Percentiles rank a stretch among this genome's conserved stretches.
Conservation (phyloP, 495 filamentous ascomycete species). For the Chaetomidium leptoderma region DNA sequence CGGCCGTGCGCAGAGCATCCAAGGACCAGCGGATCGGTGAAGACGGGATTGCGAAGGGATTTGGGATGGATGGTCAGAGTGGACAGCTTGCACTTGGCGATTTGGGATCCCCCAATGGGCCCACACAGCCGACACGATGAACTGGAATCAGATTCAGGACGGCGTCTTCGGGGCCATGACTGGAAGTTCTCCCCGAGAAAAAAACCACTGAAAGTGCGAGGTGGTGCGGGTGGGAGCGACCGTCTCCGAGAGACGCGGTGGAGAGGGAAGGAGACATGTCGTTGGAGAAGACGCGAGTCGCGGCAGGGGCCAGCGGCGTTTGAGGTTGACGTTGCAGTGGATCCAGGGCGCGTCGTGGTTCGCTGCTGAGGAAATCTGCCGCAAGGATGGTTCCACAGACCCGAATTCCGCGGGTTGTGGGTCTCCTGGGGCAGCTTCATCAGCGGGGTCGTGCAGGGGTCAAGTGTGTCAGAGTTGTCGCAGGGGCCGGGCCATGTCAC, state of each 20-base stretch:
- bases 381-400: slow-evolving; percentile 24
- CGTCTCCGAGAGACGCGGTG: slow-evolving; percentile 9
- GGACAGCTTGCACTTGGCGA: not conserved
- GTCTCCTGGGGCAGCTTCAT: slow-evolving; percentile 13
- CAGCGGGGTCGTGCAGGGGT: slow-evolving; percentile 24
- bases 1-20: slow-evolving; percentile 11
- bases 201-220: not conserved
- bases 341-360: slow-evolving; percentile 22
- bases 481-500: slow-evolving; percentile 26
- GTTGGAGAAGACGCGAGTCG: slow-evolving; percentile 30
- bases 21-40: slow-evolving; percentile 2
- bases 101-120: not conserved
- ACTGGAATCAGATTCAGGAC: not conserved
- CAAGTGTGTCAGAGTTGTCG: slow-evolving; percentile 37
- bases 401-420: slow-evolving; percentile 16
- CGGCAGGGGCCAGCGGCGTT: slow-evolving; percentile 30
- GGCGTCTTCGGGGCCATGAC: not conserved
- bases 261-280: slow-evolving; percentile 13
- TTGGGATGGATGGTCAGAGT: not conserved
- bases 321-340: slow-evolving; percentile 34
- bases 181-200: slow-evolving; percentile 1
- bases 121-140: not conserved
- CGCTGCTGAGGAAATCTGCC: slow-evolving; percentile 26
- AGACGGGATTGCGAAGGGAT: not conserved
- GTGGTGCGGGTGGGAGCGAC: not conserved